A percentile compares a stretch with the other conserved stretches of the same genome.
phyloP scores from a whole-genome alignment of 805 yeast species.

The Candida khao-thaluensis region DNA sequence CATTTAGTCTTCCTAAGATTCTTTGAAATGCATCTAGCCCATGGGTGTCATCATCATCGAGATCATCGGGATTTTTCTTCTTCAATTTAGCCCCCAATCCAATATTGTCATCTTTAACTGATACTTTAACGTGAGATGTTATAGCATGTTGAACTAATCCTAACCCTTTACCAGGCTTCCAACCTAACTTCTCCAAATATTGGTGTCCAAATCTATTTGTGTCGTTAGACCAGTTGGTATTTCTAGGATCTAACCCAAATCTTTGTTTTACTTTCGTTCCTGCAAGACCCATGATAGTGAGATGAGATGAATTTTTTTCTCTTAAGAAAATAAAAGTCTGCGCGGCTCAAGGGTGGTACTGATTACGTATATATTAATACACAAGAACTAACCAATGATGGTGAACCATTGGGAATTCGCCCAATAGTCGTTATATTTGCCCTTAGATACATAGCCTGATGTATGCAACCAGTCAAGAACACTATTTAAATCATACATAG shows the following conservation, averaged over 20 bases:
- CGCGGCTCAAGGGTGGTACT: neutral
- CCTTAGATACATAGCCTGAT: conserved; percentile 34
- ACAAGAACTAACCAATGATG: conserved; percentile 4
- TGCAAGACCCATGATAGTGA: conserved; percentile 69
- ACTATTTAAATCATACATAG: conserved; percentile 25
- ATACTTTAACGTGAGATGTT: conserved; percentile 80
- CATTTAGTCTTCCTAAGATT: conserved; percentile 83
- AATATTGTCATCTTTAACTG: conserved; percentile 73
- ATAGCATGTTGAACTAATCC: conserved; percentile 68
- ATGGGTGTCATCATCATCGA: conserved; percentile 79
- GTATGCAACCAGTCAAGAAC: conserved; percentile 40
- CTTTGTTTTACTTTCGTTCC: conserved; percentile 78
- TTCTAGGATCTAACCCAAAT: conserved; percentile 90
- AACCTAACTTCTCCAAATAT: conserved; percentile 78
- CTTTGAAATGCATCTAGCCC: conserved; percentile 94
- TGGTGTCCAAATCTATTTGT: conserved; percentile 82
- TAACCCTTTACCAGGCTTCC: conserved; percentile 90
- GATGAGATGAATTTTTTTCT: conserved; percentile 14
- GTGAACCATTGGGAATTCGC: conserved; percentile 46
- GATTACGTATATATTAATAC: neutral
- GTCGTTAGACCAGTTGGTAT: conserved; percentile 91
- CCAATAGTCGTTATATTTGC: conserved; percentile 43
- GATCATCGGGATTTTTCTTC: conserved; percentile 60
- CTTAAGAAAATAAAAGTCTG: neutral
- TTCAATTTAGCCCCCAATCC: conserved; percentile 89